phyloP scores from a whole-genome alignment of 2,329 filamentous ascomycete species.

The Madurella mycetomatis region DNA sequence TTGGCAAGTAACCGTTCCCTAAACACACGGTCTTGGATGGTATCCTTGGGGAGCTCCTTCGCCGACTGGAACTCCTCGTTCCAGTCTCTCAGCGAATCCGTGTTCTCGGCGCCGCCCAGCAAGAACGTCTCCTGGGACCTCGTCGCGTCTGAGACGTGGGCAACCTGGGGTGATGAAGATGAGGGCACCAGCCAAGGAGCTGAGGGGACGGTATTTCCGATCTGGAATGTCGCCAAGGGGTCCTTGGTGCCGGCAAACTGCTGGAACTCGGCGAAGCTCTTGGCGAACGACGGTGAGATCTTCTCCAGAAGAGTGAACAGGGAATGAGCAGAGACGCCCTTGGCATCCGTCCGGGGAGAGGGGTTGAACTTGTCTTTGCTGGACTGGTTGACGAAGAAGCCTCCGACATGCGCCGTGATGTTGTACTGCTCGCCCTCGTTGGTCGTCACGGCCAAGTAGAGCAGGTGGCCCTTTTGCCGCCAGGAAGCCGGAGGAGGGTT shows the following conservation, averaged over 20 bases:
- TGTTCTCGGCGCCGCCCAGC: slow-evolving; percentile 85
- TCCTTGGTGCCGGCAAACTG: slow-evolving; percentile 82
- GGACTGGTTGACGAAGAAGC: slow-evolving; percentile 96
- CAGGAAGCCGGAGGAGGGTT: slow-evolving; percentile 92
- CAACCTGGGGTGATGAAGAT: slow-evolving; percentile 56
- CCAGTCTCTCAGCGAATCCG: slow-evolving; percentile 93
- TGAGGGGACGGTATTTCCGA: slow-evolving; percentile 88
- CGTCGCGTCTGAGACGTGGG: slow-evolving; percentile 78
- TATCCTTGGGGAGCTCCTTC: slow-evolving; percentile 87
- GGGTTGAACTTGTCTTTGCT: slow-evolving; percentile 95
- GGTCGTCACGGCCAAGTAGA: slow-evolving; percentile 85
- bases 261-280: slow-evolving; percentile 72
- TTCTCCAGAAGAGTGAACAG: slow-evolving; percentile 73
- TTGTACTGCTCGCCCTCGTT: slow-evolving; percentile 94
- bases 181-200: slow-evolving; percentile 86
- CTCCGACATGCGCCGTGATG: slow-evolving; percentile 87
- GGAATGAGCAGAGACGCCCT: slow-evolving; percentile 77
- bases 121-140: slow-evolving; percentile 91
- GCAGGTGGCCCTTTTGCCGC: slow-evolving; percentile 83
- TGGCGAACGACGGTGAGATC: slow-evolving; percentile 77
- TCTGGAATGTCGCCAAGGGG: slow-evolving; percentile 86
- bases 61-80: slow-evolving; percentile 99
- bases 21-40: slow-evolving; percentile 93
- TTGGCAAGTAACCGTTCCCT: slow-evolving; percentile 90
- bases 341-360: slow-evolving; percentile 71